Percentiles rank a stretch among this genome's conserved stretches.
Evolutionary conservation across 768 basidiomycete species (phyloP).

Genomic region (Suillus clintonianus): DNA sequence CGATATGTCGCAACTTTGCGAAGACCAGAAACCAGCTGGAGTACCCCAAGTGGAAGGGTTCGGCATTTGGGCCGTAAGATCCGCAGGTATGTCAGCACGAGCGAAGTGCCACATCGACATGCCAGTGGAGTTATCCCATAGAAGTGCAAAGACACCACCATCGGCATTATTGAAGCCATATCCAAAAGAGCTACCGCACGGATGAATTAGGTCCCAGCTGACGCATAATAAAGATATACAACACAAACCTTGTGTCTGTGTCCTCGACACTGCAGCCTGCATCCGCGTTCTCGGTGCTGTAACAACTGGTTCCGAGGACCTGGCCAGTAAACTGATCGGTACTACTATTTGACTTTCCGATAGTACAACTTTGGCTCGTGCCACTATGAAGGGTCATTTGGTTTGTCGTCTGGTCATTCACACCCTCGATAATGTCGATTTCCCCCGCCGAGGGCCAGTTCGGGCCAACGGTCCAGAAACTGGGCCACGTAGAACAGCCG

Average conservation of each 20-base stretch:
- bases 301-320: constrained; percentile 35
- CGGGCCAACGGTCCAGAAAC: constrained; percentile 56
- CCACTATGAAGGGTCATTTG: constrained; percentile 69
- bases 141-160: constrained; percentile 58
- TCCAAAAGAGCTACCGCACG: constrained; percentile 38
- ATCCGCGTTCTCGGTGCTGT: constrained; percentile 41
- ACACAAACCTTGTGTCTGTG: constrained; percentile 22
- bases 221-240: neutral
- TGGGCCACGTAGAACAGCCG: constrained; percentile 66
- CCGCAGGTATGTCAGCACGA: constrained; percentile 50
- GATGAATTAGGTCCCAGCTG: constrained; percentile 39
- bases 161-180: constrained; percentile 31
- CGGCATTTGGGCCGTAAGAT: constrained; percentile 48
- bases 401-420: constrained; percentile 58
- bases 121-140: constrained; percentile 49
- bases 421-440: constrained; percentile 77
- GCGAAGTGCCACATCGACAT: constrained; percentile 61
- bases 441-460: constrained; percentile 59
- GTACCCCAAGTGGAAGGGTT: constrained; percentile 52
- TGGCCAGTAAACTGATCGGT: constrained; percentile 20
- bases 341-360: constrained; percentile 12
- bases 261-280: constrained; percentile 54
- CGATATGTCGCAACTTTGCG: constrained; percentile 48
- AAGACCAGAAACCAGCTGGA: constrained; percentile 54
- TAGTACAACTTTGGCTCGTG: constrained; percentile 38